Base-by-base conservation (phyloP, 2,329 filamentous ascomycete species). In the Ceratocystis destructans region DNA sequence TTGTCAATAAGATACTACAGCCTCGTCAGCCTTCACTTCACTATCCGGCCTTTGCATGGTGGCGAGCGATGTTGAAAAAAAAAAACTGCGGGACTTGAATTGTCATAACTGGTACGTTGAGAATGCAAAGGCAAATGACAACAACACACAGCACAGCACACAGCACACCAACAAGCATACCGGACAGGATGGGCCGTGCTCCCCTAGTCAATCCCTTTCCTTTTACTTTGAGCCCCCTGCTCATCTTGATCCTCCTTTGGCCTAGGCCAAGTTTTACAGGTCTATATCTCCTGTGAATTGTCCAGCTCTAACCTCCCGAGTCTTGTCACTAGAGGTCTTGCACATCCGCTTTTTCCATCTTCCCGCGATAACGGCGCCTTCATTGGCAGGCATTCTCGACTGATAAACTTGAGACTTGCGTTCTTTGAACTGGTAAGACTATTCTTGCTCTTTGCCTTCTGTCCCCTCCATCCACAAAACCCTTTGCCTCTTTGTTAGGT, bases 271-370 rank as follows among this genome's bases (percentile, higher is more conserved):
- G 62, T 31, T 65, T 64, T 63, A 28, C 28, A 50, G 62, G 62
- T 61, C 64, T 68, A 68, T 66, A 68, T 59, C 59, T 68, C 64
- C 66, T 53, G 48, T 61, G 28, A 57, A 64, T 46, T 33, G 61
- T 68, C 66, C 64, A 48, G 59, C 66, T 64, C 66, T 67, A 64
- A 67, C 66, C 62, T 67, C 53, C 61, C 55, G 55, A 59, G 31
- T 59, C 12, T 59, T 59, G 55, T 59, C 55, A 33, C 55, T 20
- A 59, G 55, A 59, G 55, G 33, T 37, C 31, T 31, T 37, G 31
- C 55, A 33, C 25, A 37, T 59, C 28, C 31, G 31, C 55, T 59
- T 17, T 37, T 17, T 59, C 33, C 55, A 59, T 31, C 28, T n/a
- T 59, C 55, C 22, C 17, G 31, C 55, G 55, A 59, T 59, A 59